Conservation (phyloP, 768 basidiomycete species). For the Paxillus ammoniavirescens region DNA sequence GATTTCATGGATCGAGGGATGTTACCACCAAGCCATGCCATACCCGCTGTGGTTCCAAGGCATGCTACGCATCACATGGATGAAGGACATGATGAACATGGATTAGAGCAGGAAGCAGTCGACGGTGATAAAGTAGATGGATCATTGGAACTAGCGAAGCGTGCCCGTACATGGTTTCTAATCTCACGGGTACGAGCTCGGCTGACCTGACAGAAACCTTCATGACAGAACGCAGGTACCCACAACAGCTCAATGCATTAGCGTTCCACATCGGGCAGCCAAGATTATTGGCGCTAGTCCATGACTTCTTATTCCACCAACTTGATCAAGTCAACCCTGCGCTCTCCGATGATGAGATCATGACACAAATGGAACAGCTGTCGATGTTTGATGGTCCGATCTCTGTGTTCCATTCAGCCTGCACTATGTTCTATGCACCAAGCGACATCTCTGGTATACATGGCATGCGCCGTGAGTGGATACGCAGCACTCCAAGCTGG, state of each 20-base stretch:
- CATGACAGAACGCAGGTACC: not conserved
- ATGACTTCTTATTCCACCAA: slow-evolving; percentile 5
- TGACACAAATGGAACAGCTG: not conserved
- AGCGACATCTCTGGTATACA: slow-evolving; percentile 17
- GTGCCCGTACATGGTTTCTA: not conserved
- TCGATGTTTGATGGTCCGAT: slow-evolving; percentile 13
- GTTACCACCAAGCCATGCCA: not conserved
- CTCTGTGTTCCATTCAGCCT: slow-evolving; percentile 27
- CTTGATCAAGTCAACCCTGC: not conserved
- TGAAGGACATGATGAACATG: not conserved
- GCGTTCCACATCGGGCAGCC: slow-evolving; percentile 3
- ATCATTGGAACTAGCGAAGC: not conserved
- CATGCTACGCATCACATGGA: not conserved
- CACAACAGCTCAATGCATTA: slow-evolving; percentile 2
- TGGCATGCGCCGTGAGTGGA: slow-evolving; percentile 11
- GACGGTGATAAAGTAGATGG: not conserved
- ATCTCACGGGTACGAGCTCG: not conserved
- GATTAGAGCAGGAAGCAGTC: not conserved
- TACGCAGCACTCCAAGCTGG: slow-evolving; percentile 17
- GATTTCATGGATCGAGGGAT: slow-evolving; percentile 2
- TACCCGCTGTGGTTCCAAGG: not conserved
- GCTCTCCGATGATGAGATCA: not conserved
- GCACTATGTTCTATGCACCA: slow-evolving; percentile 25
- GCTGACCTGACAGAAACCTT: not conserved
- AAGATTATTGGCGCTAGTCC: not conserved